Evolutionary conservation across 805 yeast genomes (phyloP), one percentile per base, ranked within the genome.

Genomic region (Saturnispora serradocipensis): DNA sequence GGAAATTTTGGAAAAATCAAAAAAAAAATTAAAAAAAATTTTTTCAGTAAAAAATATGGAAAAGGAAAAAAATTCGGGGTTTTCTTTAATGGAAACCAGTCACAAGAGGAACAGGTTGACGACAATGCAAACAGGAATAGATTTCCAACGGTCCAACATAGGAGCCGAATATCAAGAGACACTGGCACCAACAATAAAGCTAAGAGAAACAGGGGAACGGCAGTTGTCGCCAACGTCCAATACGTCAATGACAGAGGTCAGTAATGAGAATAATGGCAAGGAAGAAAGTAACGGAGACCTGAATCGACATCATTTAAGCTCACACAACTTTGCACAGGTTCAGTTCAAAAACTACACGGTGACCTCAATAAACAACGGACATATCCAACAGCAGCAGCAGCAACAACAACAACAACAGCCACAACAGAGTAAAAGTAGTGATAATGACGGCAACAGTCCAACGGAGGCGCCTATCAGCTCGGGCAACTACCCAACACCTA

Each of bases 281-380:
- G 28, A 40, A 2, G 30, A 40, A 22, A 18, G 15, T 18, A 38
- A 22, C 28, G 30, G 16, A 24, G 30, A 24, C 20, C n/a, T 22
- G 16, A 40, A 40, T 40, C 44, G 44, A 40, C 44, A 22, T 40
- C 28, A 22, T 5, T 13, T 11, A n/a, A 13, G 25, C 5, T 24
- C 27, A 15, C 44, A 27, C 7, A 53, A 54, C 15, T 43, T 50
- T 28, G 40, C 55, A 10, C 35, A 53, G 25, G 39, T 51, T 22
- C 55, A 51, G 8, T 61, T 63, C 25, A 58, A 66, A 10, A 58
- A 64, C 6, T 60, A 61, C 39, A 49, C 56, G 7, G 50, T 58
- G 20, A 53, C 59, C 11, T 50, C 55, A n/a, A 54, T 63, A 3
- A 49, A 40, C 24, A 40, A 40, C n/a, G 22, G 34, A 11, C 34